Evolutionary conservation across 768 basidiomycete genomes (phyloP), one percentile per base, ranked within the genome.

Genomic region (Tremella yokohamensis): DNA sequence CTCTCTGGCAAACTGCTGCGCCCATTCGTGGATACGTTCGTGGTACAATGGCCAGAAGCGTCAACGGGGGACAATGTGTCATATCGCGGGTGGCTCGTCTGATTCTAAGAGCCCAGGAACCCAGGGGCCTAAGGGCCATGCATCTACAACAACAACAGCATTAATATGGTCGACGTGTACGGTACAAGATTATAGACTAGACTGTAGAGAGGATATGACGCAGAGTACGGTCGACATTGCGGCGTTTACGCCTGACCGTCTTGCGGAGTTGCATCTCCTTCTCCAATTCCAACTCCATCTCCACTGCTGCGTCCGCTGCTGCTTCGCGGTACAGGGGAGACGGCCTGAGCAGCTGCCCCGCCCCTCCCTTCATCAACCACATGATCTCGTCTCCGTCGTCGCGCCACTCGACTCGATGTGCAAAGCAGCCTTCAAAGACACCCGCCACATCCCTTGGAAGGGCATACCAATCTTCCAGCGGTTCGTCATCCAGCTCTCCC

Each of bases 31-130:
- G 91, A 97, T 65, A 88, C 88, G 34, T 96, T 98, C 73, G 73
- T 97, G 52, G 88, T 90, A 3, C 94, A 98, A 73, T 98, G 94
- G 94, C 85, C 87, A 18, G 79, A 82, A 37, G 68, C 65, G n/a
- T 61, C 53, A 0, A 56, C 49, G 7, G 22, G 22, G 40, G 37
- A 34, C 16, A 8, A 16, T 11, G 52, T 22, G 42, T 6, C 42
- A 18, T 45, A 45, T 22, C n/a, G 42, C n/a, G 42, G 42, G n/a
- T 45, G 42, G 42, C 22, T 45, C n/a, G 42, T 45, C 6, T 45
- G 42, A 45, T 40, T 11, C 39, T n/a, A n/a, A n/a, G n/a, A n/a
- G n/a, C n/a, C n/a, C n/a, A n/a, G n/a, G n/a, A n/a, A n/a, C n/a
- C 29, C 29, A 6, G 6, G 4, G 6, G 29, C 11, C 6, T 34